Conservation (phyloP, 2,329 filamentous ascomycete genomes). For the Sclerotinia subarctica region DNA sequence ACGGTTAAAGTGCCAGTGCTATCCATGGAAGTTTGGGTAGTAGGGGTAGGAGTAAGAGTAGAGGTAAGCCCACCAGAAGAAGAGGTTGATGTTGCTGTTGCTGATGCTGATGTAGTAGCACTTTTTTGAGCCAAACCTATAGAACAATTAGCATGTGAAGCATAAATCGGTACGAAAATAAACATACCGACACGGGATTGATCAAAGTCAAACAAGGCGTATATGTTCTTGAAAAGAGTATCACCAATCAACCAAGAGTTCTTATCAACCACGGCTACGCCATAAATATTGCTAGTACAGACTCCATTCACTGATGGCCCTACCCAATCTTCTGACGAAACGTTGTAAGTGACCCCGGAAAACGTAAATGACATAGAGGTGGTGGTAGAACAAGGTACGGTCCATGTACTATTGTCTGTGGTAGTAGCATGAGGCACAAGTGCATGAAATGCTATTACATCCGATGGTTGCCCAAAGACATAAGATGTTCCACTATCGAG, state of each 20-base stretch:
- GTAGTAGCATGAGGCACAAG: conserved; percentile 57
- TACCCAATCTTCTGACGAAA: conserved; percentile 71
- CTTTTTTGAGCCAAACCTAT: conserved; percentile 21
- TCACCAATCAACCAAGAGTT: conserved; percentile 77
- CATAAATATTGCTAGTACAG: conserved; percentile 73
- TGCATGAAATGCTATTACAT: conserved; percentile 66
- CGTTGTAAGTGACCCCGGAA: conserved; percentile 61
- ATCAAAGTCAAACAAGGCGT: conserved; percentile 79
- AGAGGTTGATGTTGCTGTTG: conserved; percentile 15
- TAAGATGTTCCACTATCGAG: conserved; percentile 84
- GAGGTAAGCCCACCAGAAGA: conserved; percentile 23
- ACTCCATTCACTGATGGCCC: conserved; percentile 42
- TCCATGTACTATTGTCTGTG: conserved; percentile 60
- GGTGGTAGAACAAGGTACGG: conserved; percentile 68
- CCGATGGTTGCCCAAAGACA: conserved; percentile 65
- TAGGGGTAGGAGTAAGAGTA: neutral
- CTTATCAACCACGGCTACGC: conserved; percentile 58
- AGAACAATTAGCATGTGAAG: neutral
- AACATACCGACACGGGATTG: conserved; percentile 57
- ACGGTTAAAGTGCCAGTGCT: neutral
- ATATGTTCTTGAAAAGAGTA: conserved; percentile 86
- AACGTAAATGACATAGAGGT: conserved; percentile 63
- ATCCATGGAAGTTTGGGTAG: neutral
- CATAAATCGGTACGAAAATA: neutral
- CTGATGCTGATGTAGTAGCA: neutral